Base-by-base conservation (phyloP, 2,329 filamentous ascomycete species). In the Pseudogymnoascus sp. region DNA sequence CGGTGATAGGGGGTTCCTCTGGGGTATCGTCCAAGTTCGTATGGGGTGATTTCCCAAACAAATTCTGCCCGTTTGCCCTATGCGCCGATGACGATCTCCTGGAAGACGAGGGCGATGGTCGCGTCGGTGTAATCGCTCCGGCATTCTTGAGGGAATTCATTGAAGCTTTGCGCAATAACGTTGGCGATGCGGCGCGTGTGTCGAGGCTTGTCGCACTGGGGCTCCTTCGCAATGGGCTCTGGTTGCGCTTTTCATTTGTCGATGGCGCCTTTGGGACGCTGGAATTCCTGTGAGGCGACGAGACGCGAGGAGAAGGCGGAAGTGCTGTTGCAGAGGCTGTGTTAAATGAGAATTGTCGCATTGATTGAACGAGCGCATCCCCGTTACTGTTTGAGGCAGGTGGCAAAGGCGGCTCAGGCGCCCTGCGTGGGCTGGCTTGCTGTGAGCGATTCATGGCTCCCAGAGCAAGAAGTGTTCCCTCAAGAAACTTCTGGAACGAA, bases 11-110 rank as follows among this genome's bases (percentile, higher is more conserved):
- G 30, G 74, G 73, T 57, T 67, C 63, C 62, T 67, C 66, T 3
- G 62, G 59, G 38, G 70, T 69, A 57, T 74, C 71, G 18, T 70
- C 66, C 12, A 70, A 70, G 16, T 72, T 69, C 11, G 71, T 68
- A 57, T 77, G 71, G 39, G 74, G 73, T 59, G 75, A 75, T 64
- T 73, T 75, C 12, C 72, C 68, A 59, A 70, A 67, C 63, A 74
- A 70, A n/a, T 71, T 71, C 18, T 67, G 67, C 50, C 65, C 64
- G 62, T 68, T 68, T 59, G 73, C 73, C 61, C 72, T 68, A 64
- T 77, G 74, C 61, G 75, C 72, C 38, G 76, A 75, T 12, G 77
- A 78, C 16, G 76, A 73, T 54, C 76, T 73, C 57, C 76, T 74
- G 39, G 74, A 74, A 39, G 69, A 68, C 25, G 71, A 67, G 39